phyloP scores from a whole-genome alignment of 768 basidiomycete species.

The Phaffia tasmanica region DNA sequence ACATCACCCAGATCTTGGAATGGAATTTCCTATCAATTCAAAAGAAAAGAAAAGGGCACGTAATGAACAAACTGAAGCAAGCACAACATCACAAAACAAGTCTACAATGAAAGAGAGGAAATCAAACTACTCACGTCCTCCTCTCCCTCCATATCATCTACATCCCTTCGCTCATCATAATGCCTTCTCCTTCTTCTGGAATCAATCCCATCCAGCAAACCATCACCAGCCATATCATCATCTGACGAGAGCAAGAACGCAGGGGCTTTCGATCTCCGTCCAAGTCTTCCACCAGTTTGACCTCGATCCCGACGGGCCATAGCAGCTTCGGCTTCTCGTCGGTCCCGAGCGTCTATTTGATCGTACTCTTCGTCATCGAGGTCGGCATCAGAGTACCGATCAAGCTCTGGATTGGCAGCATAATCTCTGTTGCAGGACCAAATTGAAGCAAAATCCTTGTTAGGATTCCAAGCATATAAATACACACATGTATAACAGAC shows the following conservation, averaged over 20 bases:
- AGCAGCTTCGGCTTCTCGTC: slow-evolving; percentile 69
- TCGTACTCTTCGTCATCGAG: slow-evolving; percentile 70
- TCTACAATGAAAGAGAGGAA: not conserved
- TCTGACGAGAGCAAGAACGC: slow-evolving; percentile 78
- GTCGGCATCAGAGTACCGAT: slow-evolving; percentile 74
- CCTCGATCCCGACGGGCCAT: slow-evolving; percentile 81
- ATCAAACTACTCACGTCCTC: slow-evolving; percentile 56
- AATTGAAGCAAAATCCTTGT: not conserved
- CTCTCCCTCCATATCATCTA: slow-evolving; percentile 80
- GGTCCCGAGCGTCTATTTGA: slow-evolving; percentile 55
- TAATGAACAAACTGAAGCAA: not conserved
- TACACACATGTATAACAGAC: slow-evolving; percentile 37
- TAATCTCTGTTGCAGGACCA: slow-evolving; percentile 52
- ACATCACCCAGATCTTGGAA: slow-evolving; percentile 93
- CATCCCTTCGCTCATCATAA: slow-evolving; percentile 82
- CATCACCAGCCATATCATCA: slow-evolving; percentile 61
- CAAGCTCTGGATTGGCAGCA: slow-evolving; percentile 64
- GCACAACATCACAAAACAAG: not conserved
- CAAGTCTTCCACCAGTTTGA: slow-evolving; percentile 55
- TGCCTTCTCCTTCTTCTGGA: slow-evolving; percentile 72
- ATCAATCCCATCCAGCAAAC: slow-evolving; percentile 57
- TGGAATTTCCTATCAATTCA: slow-evolving; percentile 62
- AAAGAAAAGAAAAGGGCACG: no score
- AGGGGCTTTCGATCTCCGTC: slow-evolving; percentile 66
- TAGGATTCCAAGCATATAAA: not conserved